Evolutionary conservation across 176 grass and related monocot genomes (phyloP).

Genomic region (Triticum turgidum): DNA sequence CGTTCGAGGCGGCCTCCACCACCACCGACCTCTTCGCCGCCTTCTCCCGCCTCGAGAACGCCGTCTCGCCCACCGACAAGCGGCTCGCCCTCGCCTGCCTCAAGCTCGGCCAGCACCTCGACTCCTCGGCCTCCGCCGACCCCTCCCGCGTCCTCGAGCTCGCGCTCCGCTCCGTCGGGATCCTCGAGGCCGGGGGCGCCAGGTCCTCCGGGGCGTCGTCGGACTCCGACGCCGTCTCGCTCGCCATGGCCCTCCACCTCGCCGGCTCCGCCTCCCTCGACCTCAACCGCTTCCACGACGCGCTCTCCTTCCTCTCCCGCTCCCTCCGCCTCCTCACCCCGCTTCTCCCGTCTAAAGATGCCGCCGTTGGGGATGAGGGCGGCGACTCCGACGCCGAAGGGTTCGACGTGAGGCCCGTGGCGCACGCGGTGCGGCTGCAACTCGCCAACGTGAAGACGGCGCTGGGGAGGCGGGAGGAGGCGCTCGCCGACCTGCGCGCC

Average conservation of each 20-base stretch:
- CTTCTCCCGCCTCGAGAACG: conserved; percentile 58
- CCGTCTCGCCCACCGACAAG: conserved; percentile 51
- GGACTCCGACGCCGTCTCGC: conserved; percentile 57
- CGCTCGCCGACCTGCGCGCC: conserved; percentile 64
- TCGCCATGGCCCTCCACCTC: conserved; percentile 92
- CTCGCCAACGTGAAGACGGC: conserved; percentile 86
- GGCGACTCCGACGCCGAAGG: background rate
- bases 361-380: conserved; percentile 17
- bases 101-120: conserved; percentile 95
- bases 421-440: conserved; percentile 70
- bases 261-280: conserved; percentile 75
- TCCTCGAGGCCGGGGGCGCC: conserved; percentile 45
- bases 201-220: conserved; percentile 6
- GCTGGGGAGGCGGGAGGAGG: conserved; percentile 84
- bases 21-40: conserved; percentile 54
- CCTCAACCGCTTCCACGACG: conserved; percentile 84
- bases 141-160: conserved; percentile 57
- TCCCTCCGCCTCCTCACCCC: conserved; percentile 53
- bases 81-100: conserved; percentile 89
- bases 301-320: conserved; percentile 70
- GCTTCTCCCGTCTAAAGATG: conserved; percentile 10
- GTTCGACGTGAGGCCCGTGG: conserved; percentile 83
- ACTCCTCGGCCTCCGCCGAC: conserved; percentile 44
- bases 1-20: conserved; percentile 64
- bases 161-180: conserved; percentile 58